These are phyloP conservation scores for Fusarium hostae DNA, from an alignment of 2,329 filamentous ascomycete genomes.

Conservation along the genomic window DNA sequence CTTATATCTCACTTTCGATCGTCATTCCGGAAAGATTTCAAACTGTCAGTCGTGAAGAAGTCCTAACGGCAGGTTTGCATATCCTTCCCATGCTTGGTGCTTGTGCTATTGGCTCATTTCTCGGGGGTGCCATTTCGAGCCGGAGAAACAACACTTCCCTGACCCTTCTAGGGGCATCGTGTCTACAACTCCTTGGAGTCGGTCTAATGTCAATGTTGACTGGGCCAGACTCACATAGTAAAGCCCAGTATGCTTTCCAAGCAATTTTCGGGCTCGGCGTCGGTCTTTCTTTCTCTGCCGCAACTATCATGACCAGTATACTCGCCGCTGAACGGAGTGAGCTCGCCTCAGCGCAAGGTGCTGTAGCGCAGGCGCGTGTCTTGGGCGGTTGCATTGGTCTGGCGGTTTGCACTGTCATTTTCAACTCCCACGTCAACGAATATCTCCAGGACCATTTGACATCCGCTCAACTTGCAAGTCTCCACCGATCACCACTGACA, in stretches of 20 bases:
- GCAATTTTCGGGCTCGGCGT: constrained; percentile 68
- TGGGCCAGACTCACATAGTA: constrained; percentile 47
- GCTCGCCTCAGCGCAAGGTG: constrained; percentile 68
- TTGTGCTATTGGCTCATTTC: constrained; percentile 66
- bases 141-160: constrained; percentile 64
- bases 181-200: constrained; percentile 64
- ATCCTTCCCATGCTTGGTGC: constrained; percentile 68
- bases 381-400: constrained; percentile 70
- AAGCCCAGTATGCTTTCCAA: constrained; percentile 64
- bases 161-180: constrained; percentile 61
- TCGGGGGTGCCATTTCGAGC: constrained; percentile 64
- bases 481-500: constrained; percentile 58
- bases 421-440: constrained; percentile 58
- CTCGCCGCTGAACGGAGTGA: constrained; percentile 60
- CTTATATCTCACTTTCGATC: constrained; percentile 68
- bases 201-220: constrained; percentile 60
- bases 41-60: constrained; percentile 64
- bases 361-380: constrained; percentile 68
- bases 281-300: constrained; percentile 66
- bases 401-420: constrained; percentile 67
- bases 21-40: constrained; percentile 70
- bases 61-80: constrained; percentile 66
- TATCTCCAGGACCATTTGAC: constrained; percentile 52
- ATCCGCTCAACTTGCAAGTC: constrained; percentile 51
- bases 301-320: constrained; percentile 67